A percentile compares a stretch with the other conserved stretches of the same genome.
phyloP scores from a whole-genome alignment of 805 yeast species.

The Zygosaccharomyces kombuchaensis region DNA sequence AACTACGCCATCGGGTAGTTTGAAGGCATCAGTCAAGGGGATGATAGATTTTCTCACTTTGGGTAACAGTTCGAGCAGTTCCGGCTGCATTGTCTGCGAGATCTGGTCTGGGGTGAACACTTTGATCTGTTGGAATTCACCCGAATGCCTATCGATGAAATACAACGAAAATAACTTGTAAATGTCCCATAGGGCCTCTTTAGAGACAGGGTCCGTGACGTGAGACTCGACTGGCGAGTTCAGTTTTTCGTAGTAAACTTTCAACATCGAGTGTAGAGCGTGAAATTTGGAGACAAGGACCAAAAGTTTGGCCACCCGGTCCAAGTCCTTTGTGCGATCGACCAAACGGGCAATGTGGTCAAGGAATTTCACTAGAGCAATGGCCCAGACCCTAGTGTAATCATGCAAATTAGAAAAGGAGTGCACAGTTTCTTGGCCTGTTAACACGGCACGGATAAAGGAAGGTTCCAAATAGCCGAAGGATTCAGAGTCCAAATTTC shows the following conservation, averaged over 20 bases:
- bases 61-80: constrained; percentile 44
- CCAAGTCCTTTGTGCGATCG: constrained; percentile 29
- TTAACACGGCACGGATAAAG: constrained; percentile 25
- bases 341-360: constrained; percentile 27
- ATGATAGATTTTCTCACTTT: constrained; percentile 63
- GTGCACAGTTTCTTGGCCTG: constrained; percentile 20
- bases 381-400: constrained; percentile 34
- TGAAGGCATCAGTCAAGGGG: constrained; percentile 79
- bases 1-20: constrained; percentile 72
- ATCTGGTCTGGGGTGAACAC: constrained; percentile 49
- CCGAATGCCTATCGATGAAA: constrained; percentile 65
- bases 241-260: constrained; percentile 30
- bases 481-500: constrained; percentile 30
- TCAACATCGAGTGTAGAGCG: constrained; percentile 37
- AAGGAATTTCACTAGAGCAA: constrained; percentile 27
- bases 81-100: constrained; percentile 39
- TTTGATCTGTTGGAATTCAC: constrained; percentile 63
- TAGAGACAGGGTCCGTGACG: constrained; percentile 36
- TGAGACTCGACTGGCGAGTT: constrained; percentile 16
- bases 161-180: constrained; percentile 61
- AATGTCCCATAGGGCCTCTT: constrained; percentile 47
- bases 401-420: constrained; percentile 31
- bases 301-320: constrained; percentile 38
- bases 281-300: constrained; percentile 40
- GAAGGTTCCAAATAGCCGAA: constrained; percentile 30